Evolutionary conservation across 148 eudicot genomes (phyloP).

Genomic region (Rhododendron mucronatum): DNA sequence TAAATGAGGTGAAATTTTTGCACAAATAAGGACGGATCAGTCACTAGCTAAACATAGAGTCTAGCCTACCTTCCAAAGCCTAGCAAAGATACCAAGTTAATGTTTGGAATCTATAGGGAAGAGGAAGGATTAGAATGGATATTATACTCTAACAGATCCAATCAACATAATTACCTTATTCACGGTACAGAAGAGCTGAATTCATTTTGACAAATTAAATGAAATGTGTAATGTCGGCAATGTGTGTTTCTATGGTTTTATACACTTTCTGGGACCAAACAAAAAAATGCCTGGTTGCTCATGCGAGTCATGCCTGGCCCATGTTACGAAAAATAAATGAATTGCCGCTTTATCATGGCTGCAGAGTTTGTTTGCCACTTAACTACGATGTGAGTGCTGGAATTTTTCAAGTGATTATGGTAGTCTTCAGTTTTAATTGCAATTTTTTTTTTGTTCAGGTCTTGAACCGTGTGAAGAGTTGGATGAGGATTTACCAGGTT

Average conservation of each 20-base stretch:
- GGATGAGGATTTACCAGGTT: conserved; percentile 28
- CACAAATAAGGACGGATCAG: neutral
- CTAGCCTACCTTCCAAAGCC: neutral
- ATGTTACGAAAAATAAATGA: neutral
- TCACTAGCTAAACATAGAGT: neutral
- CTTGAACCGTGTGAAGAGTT: neutral
- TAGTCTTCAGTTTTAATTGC: neutral
- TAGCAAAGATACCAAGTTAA: neutral
- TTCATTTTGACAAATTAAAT: neutral
- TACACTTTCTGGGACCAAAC: neutral
- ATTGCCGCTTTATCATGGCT: neutral
- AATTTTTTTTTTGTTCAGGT: conserved; percentile 25
- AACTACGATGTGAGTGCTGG: neutral
- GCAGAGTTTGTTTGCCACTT: neutral
- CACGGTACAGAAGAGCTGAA: neutral
- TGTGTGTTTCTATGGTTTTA: neutral
- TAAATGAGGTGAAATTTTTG: neutral
- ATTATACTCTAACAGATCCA: neutral
- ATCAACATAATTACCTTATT: neutral
- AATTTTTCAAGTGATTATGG: neutral
- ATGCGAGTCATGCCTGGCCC: neutral
- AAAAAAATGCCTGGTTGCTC: neutral
- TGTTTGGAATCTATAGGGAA: neutral
- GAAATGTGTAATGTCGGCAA: neutral
- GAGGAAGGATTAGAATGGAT: neutral